phyloP scores from a whole-genome alignment of 768 basidiomycete genomes.

The Serendipita sp. region DNA sequence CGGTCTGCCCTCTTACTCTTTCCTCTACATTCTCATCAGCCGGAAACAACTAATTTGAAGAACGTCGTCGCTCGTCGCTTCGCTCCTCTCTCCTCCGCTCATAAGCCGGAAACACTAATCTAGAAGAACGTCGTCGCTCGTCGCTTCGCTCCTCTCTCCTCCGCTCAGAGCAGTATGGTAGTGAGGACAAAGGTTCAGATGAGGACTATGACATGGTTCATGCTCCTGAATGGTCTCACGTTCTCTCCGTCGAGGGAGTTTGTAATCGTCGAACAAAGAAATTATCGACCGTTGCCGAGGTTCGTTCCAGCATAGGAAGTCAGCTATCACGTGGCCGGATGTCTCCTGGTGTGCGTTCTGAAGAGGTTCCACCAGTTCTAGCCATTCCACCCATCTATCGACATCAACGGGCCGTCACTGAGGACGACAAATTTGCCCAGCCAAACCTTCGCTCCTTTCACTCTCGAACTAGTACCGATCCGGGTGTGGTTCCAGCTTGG shows the following conservation, averaged over 20 bases:
- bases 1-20: no score
- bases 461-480: not conserved
- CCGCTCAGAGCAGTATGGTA: not conserved
- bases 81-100: no score
- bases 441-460: not conserved
- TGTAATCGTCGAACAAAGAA: not conserved
- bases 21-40: no score
- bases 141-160: no score
- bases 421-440: not conserved
- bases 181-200: not conserved
- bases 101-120: no score
- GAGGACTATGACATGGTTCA: not conserved
- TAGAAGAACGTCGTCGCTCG: no score
- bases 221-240: not conserved
- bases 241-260: not conserved
- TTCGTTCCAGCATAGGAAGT: not conserved
- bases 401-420: not conserved
- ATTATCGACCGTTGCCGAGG: not conserved
- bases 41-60: no score
- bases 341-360: not conserved
- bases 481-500: not conserved
- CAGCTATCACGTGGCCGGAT: not conserved
- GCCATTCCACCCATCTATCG: not conserved
- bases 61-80: no score
- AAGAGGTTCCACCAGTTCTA: conserved; percentile 3